Percentiles rank a stretch among this genome's conserved stretches.
These are phyloP conservation scores for Trametes punicea DNA, from an alignment of 768 basidiomycete species.

Conservation along the genomic window DNA sequence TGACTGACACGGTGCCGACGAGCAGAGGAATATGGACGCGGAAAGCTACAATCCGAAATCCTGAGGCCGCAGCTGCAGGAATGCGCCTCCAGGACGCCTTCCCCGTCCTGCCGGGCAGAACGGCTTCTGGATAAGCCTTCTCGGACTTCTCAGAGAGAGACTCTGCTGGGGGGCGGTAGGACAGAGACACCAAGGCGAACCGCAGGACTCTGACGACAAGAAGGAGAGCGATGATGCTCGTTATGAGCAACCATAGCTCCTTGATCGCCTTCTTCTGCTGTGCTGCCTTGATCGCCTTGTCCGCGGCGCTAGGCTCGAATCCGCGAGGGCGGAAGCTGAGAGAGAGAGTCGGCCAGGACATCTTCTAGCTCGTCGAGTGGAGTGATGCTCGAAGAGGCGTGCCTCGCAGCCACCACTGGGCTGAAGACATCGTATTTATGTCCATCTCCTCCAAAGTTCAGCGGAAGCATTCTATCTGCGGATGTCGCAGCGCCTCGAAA, in stretches of 20 bases:
- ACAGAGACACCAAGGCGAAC: constrained; percentile 8
- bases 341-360: constrained; percentile 9
- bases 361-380: neutral
- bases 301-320: constrained; percentile 31
- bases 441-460: neutral
- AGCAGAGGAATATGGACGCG: constrained; percentile 47
- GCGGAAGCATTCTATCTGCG: neutral
- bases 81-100: constrained; percentile 31
- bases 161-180: neutral
- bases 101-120: constrained; percentile 17
- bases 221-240: constrained; percentile 36
- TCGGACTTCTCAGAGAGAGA: constrained; percentile 7
- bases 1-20: constrained; percentile 34
- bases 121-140: constrained; percentile 13
- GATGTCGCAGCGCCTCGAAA: neutral
- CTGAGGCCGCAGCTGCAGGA: constrained; percentile 37
- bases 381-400: constrained; percentile 7
- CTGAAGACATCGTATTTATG: constrained; percentile 15
- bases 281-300: constrained; percentile 33
- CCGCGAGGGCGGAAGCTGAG: constrained; percentile 12
- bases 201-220: constrained; percentile 32
- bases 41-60: constrained; percentile 48
- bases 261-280: constrained; percentile 37
- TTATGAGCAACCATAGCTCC: constrained; percentile 41
- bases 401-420: neutral